Evolutionary conservation across 2,329 filamentous ascomycete species (phyloP), one percentile per base, ranked within the genome.

Genomic region (Aureobasidium zeae): DNA sequence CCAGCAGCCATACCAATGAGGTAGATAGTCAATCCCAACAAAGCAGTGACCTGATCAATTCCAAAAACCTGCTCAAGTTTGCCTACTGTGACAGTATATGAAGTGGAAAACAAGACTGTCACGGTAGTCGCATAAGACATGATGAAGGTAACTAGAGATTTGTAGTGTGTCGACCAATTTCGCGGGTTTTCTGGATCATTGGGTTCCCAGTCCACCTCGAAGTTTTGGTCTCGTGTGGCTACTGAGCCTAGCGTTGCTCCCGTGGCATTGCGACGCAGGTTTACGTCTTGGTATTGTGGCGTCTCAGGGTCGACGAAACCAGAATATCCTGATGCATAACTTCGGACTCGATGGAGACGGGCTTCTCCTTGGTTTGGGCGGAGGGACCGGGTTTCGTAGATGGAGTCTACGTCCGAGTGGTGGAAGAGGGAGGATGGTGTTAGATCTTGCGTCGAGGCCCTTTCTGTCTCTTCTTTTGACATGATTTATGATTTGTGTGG

Each of bases 1-100:
- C 86, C 86, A 1, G 71, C 61, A 0, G 83, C 85, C 34, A 91
- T 70, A 4, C 86, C 86, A 17, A 86, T 22, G 7, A 91, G 70
- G 56, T 91, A 93, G 0, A 81, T 80, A 0, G 86, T 91, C 32
- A 93, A 68, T 4, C 86, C 86, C 2, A 91, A 65, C 0, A 84
- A 83, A 1, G 80, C 73, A n/a, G 81, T 61, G 0, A 76, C 77
- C 24, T 75, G 69, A 11, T 66, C 71, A 13, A 77, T 68, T 26
- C 70, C 63, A 52, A 86, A 89, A 39, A 85, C 79, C 11, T 69
- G 59, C 55, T 77, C 75, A 60, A 93, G 75, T 0, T 82, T 79
- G 0, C 76, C 72, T 24, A 83, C 76, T 2, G 79, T 80, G 1
- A 79, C 76, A 1, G 85, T 86, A 58, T 91, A 93, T 39, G 76